Conservation (phyloP, 176 grass and related monocot genomes). For the Oryza officinalis region DNA sequence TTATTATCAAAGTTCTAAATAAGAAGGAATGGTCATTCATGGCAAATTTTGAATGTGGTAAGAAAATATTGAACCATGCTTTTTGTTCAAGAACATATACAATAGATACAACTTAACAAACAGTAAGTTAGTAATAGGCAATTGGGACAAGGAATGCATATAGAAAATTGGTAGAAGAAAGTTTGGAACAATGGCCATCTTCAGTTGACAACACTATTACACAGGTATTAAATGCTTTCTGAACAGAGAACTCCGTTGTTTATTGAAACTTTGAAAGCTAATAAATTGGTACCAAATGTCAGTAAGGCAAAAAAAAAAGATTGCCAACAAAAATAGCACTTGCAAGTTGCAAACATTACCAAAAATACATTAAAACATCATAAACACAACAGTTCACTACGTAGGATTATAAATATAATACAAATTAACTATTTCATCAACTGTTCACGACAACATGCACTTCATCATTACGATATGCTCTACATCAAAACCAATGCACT, state of each 20-base stretch:
- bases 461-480: neutral
- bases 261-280: neutral
- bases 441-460: neutral
- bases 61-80: neutral
- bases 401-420: neutral
- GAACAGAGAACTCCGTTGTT: neutral
- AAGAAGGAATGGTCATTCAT: neutral
- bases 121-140: neutral
- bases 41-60: conserved; percentile 10
- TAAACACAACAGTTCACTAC: conserved; percentile 9
- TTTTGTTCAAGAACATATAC: neutral
- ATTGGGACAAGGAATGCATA: neutral
- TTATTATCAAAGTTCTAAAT: conserved; percentile 4
- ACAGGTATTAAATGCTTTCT: neutral
- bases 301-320: neutral
- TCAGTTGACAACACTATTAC: neutral
- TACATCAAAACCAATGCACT: neutral
- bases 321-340: neutral
- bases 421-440: neutral
- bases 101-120: neutral
- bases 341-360: neutral
- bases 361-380: neutral
- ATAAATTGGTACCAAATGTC: neutral
- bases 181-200: neutral
- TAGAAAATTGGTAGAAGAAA: neutral